Base-by-base conservation (phyloP, 2,329 filamentous ascomycete genomes). In the Aureobasidium sp. region DNA sequence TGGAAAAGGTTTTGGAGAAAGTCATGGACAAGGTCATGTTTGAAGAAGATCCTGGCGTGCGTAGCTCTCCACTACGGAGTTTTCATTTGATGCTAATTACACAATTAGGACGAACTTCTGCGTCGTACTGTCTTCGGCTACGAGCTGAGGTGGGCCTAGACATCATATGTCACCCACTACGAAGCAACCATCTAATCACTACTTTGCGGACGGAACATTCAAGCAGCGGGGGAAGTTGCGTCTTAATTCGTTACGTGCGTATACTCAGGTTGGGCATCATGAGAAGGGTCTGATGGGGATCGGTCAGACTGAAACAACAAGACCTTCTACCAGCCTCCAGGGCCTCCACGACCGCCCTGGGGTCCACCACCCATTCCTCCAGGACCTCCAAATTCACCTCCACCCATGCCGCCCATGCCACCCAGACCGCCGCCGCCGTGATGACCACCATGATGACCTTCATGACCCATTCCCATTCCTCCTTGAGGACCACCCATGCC, bases 1-100 rank as follows among this genome's bases (percentile, higher is more conserved):
- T 96, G 2, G 86, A 87, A 66, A 90, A 93, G 78, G 81, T 96
- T 37, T 79, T 92, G 52, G 90, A 97, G 75, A 84, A 87, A 73
- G 84, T 87, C 68, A 86, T 95, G 85, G 90, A 93, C 39, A 87
- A 87, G 71, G 88, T 92, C 66, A 85, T 97, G 79, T 97, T 97
- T 75, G 89, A 92, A 70, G 83, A 92, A 68, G 92, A 97, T 72
- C 88, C 87, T 17, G 93, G 93, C 41, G 83, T 85, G 73, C 73
- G 82, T 76, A 39, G 27, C 6, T 47, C 20, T 53, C 17, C 26
- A 24, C 17, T 26, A 29, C 29, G n/a, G 48, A 29, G 41, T 17
- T 47, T 15, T 12, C 32, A 12, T 7, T 15, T 26, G 44, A 20
- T 29, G 20, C 46, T 60, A 17, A 50, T 24, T 3, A 10, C 13